Percentiles rank a stretch among this genome's conserved stretches.
Conservation (phyloP, 2,329 filamentous ascomycete genomes). For the Pestalotiopsis sp. region DNA sequence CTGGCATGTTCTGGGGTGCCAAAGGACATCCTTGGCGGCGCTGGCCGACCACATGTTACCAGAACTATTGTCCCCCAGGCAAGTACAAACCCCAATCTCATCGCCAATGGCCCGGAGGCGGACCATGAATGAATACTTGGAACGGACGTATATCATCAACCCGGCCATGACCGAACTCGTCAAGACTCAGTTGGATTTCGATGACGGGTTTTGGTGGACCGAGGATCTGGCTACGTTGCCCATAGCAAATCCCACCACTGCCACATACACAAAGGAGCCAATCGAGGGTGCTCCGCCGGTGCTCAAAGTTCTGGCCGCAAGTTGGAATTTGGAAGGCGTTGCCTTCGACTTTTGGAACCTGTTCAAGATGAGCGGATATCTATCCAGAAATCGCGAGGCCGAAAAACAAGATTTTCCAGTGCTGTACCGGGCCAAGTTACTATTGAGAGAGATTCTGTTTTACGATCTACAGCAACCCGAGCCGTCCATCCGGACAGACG, state of each 20-base stretch:
- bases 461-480: slow-evolving; percentile 55
- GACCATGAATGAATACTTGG: slow-evolving; percentile 55
- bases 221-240: slow-evolving; percentile 48
- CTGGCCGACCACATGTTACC: slow-evolving; percentile 54
- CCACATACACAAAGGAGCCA: slow-evolving; percentile 41
- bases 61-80: slow-evolving; percentile 50
- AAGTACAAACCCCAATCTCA: slow-evolving; percentile 51
- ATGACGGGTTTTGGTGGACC: slow-evolving; percentile 62
- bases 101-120: slow-evolving; percentile 52
- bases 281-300: slow-evolving; percentile 49
- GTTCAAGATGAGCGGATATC: slow-evolving; percentile 50
- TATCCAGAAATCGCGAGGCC: slow-evolving; percentile 50
- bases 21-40: slow-evolving; percentile 48
- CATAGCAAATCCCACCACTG: slow-evolving; percentile 38
- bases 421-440: slow-evolving; percentile 55
- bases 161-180: slow-evolving; percentile 43
- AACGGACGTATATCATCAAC: slow-evolving; percentile 46
- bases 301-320: slow-evolving; percentile 52
- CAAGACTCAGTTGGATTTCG: slow-evolving; percentile 51
- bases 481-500: slow-evolving; percentile 44
- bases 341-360: slow-evolving; percentile 57
- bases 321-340: slow-evolving; percentile 51
- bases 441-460: slow-evolving; percentile 57
- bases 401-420: slow-evolving; percentile 53
- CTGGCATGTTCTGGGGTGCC: slow-evolving; percentile 55